Evolutionary conservation across 139 green algal genomes (phyloP).

Genomic region (Zygnema circumcarinatum): DNA sequence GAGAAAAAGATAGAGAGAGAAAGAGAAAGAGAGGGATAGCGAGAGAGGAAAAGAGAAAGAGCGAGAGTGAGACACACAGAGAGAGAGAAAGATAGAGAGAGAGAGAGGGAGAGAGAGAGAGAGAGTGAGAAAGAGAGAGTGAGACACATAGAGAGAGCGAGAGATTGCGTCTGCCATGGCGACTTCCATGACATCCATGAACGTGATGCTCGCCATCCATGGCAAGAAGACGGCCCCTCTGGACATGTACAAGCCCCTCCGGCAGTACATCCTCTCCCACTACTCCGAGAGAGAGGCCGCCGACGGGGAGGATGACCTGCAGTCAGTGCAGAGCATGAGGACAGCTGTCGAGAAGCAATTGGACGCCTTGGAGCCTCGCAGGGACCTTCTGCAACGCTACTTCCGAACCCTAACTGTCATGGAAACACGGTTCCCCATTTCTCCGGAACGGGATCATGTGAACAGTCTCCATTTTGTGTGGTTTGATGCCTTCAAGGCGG

Average conservation of each 20-base stretch:
- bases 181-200: constrained; percentile 22
- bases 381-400: constrained; percentile 72
- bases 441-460: constrained; percentile 72
- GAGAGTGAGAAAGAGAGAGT: not conserved
- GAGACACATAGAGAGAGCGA: not conserved
- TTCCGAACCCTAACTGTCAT: constrained; percentile 80
- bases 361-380: constrained; percentile 39
- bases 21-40: not conserved
- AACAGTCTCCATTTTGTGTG: constrained; percentile 68
- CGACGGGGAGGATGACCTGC: constrained; percentile 41
- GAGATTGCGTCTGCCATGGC: not conserved
- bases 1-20: not conserved
- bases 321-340: constrained; percentile 50
- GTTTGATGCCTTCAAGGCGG: constrained; percentile 81
- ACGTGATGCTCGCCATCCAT: constrained; percentile 61
- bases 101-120: not conserved
- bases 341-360: constrained; percentile 29
- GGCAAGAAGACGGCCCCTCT: constrained; percentile 39
- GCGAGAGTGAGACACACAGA: not conserved
- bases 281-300: constrained; percentile 55
- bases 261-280: constrained; percentile 42
- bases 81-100: not conserved
- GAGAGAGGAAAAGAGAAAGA: not conserved
- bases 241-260: constrained; percentile 39
- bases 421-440: constrained; percentile 91